A percentile compares a stretch with the other conserved stretches of the same genome.
phyloP scores from a whole-genome alignment of 257 asterid genomes.

The Solanum microdontum region DNA sequence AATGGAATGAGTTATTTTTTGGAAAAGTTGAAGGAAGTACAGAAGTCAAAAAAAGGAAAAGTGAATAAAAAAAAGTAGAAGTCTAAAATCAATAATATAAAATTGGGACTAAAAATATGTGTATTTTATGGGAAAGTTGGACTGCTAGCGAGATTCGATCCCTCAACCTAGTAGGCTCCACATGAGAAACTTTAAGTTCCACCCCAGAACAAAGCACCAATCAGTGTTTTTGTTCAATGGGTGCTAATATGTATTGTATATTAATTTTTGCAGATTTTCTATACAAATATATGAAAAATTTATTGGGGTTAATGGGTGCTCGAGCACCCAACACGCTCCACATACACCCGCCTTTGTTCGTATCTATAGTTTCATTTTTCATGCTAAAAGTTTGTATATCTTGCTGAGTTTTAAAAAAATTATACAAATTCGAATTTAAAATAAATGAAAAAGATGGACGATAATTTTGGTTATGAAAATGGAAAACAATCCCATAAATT shows the following conservation, averaged over 20 bases:
- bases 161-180: not conserved
- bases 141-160: not conserved
- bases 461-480: not conserved
- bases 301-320: not conserved
- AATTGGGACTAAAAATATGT: not conserved
- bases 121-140: not conserved
- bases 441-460: not conserved
- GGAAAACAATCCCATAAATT: too few relatives aligned
- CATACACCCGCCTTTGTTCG: not conserved
- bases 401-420: not conserved
- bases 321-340: not conserved
- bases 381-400: not conserved
- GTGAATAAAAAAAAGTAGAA: too few relatives aligned
- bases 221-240: not conserved
- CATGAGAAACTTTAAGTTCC: not conserved
- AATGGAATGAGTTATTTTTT: not conserved
- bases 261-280: too few relatives aligned
- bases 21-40: not conserved
- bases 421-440: too few relatives aligned
- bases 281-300: too few relatives aligned
- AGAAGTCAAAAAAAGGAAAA: too few relatives aligned
- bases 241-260: not conserved
- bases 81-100: not conserved
- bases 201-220: too few relatives aligned
- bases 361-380: not conserved